Conservation (phyloP, 306 rosid genomes). For the Medicago truncatula region MtrunA17r5.0-ANR NC_053042.1:5530501-5531000, state of each 20-base stretch:
- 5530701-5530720: background rate
- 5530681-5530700: too few species aligned
- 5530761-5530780: slow-evolving; percentile 2
- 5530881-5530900: slow-evolving; percentile 2
- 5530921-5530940: background rate
- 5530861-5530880: slow-evolving; percentile 36
- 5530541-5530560: too few species aligned
- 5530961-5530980: background rate
- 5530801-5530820: slow-evolving; percentile 13
- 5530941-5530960: background rate
- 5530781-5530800: background rate
- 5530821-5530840: slow-evolving; percentile 17
- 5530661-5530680: too few species aligned
- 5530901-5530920: slow-evolving; percentile 32
- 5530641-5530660: too few species aligned
- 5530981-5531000: background rate
- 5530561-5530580: too few species aligned
- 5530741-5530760: slow-evolving; percentile 8
- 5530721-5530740: slow-evolving; percentile 14
- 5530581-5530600: too few species aligned
- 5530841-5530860: slow-evolving; percentile 14
- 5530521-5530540: too few species aligned
- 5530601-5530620: too few species aligned
- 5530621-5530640: too few species aligned
- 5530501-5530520: too few species aligned